Percentiles rank a stretch among this genome's conserved stretches.
Conservation (phyloP, 176 grass and related monocot species). For the Carex myosuroides region DNA sequence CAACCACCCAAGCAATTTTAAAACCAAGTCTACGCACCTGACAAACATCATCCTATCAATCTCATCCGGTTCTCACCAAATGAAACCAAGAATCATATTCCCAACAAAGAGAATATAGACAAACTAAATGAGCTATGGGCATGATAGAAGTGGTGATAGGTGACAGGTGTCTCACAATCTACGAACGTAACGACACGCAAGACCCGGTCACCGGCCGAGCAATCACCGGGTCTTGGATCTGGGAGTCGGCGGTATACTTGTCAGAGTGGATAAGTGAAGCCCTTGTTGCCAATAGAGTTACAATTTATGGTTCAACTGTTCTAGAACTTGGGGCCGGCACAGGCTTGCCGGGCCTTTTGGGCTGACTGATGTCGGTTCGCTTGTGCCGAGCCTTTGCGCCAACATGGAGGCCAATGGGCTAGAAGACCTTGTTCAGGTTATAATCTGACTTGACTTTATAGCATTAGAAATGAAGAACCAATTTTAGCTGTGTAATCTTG, state of each 20-base stretch:
- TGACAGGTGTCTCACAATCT: conserved; percentile 22
- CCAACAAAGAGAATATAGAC: not conserved
- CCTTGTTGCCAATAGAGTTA: not conserved
- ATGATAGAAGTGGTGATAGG: conserved; percentile 8
- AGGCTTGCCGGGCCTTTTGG: conserved; percentile 45
- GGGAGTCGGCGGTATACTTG: conserved; percentile 55
- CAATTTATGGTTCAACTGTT: conserved; percentile 36
- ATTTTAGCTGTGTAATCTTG: not conserved
- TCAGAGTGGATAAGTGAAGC: conserved; percentile 27
- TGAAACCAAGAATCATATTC: not conserved
- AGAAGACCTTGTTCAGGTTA: not conserved
- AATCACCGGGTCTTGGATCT: conserved; percentile 66
- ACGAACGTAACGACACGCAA: conserved; percentile 35
- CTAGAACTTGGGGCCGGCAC: conserved; percentile 66
- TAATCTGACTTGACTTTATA: not conserved
- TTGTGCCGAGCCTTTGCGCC: conserved; percentile 35
- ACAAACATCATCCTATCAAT: not conserved
- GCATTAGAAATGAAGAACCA: not conserved
- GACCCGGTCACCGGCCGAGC: conserved; percentile 47
- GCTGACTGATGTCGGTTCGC: conserved; percentile 40
- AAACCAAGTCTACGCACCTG: not conserved
- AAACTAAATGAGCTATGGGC: not conserved
- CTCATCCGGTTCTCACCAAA: conserved; percentile 6
- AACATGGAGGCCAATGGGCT: conserved; percentile 52
- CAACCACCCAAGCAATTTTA: not conserved